These are phyloP conservation scores for Prunus mira DNA, from an alignment of 306 rosid species.

Conservation along the genomic window DNA sequence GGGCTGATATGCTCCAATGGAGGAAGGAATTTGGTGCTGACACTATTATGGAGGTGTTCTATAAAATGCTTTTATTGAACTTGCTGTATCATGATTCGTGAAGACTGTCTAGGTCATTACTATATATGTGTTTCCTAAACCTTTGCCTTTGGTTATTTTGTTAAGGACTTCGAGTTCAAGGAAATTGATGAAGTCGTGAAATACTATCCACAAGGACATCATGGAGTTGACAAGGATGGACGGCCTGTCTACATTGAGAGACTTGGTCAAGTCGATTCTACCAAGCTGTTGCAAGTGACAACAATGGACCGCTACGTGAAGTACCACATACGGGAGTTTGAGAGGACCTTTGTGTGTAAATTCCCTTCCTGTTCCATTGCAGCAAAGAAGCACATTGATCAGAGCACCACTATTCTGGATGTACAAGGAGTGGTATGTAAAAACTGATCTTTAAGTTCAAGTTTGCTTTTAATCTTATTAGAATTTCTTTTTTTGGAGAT, in stretches of 20 bases:
- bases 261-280: slow-evolving; percentile 79
- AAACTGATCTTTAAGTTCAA: background rate
- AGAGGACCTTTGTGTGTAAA: slow-evolving; percentile 71
- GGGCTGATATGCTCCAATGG: slow-evolving; percentile 97
- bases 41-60: slow-evolving; percentile 79
- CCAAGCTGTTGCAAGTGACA: slow-evolving; percentile 81
- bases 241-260: slow-evolving; percentile 86
- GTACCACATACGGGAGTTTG: slow-evolving; percentile 81
- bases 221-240: slow-evolving; percentile 90
- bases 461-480: background rate
- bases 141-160: slow-evolving; percentile 5
- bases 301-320: slow-evolving; percentile 82
- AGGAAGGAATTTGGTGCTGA: slow-evolving; percentile 84
- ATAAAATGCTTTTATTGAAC: background rate
- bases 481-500: background rate
- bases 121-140: slow-evolving; percentile 1
- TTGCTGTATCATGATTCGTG: background rate
- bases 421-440: slow-evolving; percentile 90
- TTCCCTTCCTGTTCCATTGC: slow-evolving; percentile 86
- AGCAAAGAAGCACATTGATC: slow-evolving; percentile 85
- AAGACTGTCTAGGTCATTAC: too few relatives aligned
- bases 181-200: slow-evolving; percentile 80
- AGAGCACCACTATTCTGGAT: slow-evolving; percentile 93
- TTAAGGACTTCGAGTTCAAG: slow-evolving; percentile 76
- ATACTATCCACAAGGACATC: slow-evolving; percentile 96